Conservation (phyloP, 1,284 basidiomycete species). For the Puccinia triticina region DNA sequence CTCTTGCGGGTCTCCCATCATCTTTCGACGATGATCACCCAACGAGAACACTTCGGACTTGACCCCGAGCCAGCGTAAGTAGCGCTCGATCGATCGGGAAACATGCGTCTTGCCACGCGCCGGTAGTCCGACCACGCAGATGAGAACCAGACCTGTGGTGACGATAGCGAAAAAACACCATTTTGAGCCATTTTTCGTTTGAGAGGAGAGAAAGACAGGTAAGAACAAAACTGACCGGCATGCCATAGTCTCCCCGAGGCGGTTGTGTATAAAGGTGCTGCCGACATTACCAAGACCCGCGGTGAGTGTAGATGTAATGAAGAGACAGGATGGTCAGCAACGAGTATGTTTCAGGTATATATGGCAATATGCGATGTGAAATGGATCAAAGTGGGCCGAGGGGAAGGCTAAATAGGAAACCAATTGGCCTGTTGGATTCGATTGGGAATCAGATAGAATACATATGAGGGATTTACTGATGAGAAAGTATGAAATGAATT, state of each 20-base stretch:
- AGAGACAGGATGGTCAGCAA: background rate
- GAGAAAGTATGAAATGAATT: background rate
- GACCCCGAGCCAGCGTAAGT: constrained; percentile 95
- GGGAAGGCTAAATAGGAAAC: background rate
- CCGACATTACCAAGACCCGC: background rate
- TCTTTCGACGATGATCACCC: constrained; percentile 89
- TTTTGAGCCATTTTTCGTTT: background rate
- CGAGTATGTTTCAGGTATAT: background rate
- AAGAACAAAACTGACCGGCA: constrained; percentile 67
- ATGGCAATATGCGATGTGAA: background rate
- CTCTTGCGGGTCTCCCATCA: constrained; percentile 81
- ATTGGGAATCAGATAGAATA: background rate
- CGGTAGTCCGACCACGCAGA: constrained; percentile 86
- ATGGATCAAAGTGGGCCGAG: background rate
- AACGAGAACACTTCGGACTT: constrained; percentile 91
- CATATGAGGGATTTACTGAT: background rate
- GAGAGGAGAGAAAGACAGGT: background rate
- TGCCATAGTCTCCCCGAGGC: constrained; percentile 76
- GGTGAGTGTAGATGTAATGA: background rate
- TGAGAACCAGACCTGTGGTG: constrained; percentile 71
- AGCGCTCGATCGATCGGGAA: constrained; percentile 89
- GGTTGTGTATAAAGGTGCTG: constrained; percentile 57
- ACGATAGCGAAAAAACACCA: background rate
- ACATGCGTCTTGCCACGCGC: constrained; percentile 90
- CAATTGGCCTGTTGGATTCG: background rate